A percentile compares a stretch with the other conserved stretches of the same genome.
These are phyloP conservation scores for Sporodiniella umbellata DNA, from an alignment of 371 early-diverging fungal species.

Conservation along the genomic window DNA sequence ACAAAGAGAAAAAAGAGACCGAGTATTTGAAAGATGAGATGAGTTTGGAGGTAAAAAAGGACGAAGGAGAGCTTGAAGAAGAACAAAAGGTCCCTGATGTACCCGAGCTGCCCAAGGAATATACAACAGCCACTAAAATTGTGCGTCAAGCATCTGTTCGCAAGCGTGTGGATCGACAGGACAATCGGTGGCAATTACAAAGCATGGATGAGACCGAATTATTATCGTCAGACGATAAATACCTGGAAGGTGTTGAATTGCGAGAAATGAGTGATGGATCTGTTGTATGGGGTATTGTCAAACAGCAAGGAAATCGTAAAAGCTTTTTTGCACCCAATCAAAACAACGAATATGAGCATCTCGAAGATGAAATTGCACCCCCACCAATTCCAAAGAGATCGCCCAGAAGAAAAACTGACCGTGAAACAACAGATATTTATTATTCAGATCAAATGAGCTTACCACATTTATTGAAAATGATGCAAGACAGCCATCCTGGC, in stretches of 20 bases:
- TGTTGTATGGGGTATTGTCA: slow-evolving; percentile 43
- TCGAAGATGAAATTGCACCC: slow-evolving; percentile 9
- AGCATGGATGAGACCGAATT: slow-evolving; percentile 12
- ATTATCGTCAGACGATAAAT: background rate
- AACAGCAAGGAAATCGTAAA: slow-evolving; percentile 28
- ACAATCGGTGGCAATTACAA: slow-evolving; percentile 8
- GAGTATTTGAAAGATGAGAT: slow-evolving; percentile 22
- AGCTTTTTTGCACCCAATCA: slow-evolving; percentile 24
- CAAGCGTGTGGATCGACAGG: slow-evolving; percentile 6
- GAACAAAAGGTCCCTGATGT: too few relatives aligned
- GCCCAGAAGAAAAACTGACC: background rate
- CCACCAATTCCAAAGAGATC: background rate
- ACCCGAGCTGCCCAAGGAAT: slow-evolving; percentile 16
- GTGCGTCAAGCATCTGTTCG: slow-evolving; percentile 23
- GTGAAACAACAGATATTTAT: slow-evolving; percentile 33
- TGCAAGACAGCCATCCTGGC: slow-evolving; percentile 17
- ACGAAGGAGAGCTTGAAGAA: slow-evolving; percentile 3
- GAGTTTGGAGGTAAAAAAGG: slow-evolving; percentile 8
- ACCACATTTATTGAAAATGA: slow-evolving; percentile 36
- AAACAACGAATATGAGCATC: slow-evolving; percentile 3
- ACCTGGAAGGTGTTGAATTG: slow-evolving; percentile 39
- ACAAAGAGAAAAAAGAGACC: slow-evolving; percentile 14
- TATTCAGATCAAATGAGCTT: slow-evolving; percentile 35
- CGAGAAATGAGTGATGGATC: slow-evolving; percentile 51
- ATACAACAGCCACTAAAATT: slow-evolving; percentile 22